phyloP scores from a whole-genome alignment of 441 rosid species.

The Viola pubescens region DNA sequence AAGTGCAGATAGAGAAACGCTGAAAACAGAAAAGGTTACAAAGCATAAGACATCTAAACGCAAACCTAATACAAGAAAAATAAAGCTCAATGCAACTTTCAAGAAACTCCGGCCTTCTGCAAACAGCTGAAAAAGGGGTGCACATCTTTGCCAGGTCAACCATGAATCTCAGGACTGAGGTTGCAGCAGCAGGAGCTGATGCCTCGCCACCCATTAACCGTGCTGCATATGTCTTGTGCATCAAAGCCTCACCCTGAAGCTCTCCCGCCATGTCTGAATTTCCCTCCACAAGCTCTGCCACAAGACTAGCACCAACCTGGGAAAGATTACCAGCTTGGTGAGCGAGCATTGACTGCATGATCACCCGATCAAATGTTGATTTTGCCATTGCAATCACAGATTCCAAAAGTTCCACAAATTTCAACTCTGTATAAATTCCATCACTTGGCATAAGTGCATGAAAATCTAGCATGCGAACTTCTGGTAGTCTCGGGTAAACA shows the following conservation, averaged over 20 bases:
- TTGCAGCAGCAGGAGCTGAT: conserved; percentile 99
- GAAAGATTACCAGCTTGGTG: conserved; percentile 91
- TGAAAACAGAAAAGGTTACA: conserved; percentile 3
- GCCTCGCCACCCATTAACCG: conserved; percentile 99
- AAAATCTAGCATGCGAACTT: conserved; percentile 99
- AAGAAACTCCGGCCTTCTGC: conserved; percentile 88
- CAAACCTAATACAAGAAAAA: conserved; percentile 97
- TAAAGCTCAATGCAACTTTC: conserved; percentile 95
- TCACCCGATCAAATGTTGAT: conserved; percentile 91
- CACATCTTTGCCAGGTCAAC: conserved; percentile 99
- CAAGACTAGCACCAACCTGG: conserved; percentile 80
- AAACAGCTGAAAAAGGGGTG: conserved; percentile 87
- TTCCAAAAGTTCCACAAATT: conserved; percentile 88
- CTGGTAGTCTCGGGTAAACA: conserved; percentile 97
- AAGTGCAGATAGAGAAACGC: neutral
- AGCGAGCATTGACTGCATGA: conserved; percentile 84
- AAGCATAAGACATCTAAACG: conserved; percentile 21
- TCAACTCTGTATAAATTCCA: conserved; percentile 74
- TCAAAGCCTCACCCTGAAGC: conserved; percentile 99
- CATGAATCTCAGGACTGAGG: conserved; percentile 96
- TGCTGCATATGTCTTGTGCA: conserved; percentile 99
- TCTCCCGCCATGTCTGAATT: conserved; percentile 89
- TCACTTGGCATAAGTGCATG: conserved; percentile 96
- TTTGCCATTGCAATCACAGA: conserved; percentile 93
- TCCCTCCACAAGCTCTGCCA: conserved; percentile 94